Evolutionary conservation across 2,329 filamentous ascomycete genomes (phyloP), one percentile per base, ranked within the genome.

Genomic region (Dactylellina sp.): DNA sequence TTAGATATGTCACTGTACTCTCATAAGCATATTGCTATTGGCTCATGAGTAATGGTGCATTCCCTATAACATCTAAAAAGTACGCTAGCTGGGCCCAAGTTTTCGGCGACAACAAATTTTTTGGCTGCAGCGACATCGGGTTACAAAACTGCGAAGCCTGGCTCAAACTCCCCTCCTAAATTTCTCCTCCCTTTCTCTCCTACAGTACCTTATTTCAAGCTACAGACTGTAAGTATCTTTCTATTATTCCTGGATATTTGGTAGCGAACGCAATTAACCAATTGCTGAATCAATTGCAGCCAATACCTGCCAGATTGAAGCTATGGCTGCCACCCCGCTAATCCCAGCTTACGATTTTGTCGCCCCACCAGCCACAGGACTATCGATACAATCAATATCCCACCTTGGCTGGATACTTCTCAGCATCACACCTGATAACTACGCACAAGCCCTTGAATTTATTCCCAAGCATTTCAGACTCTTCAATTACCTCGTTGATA

Each of bases 401-500:
- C 88, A 86, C 80, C 83, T 89, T 61, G 86, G 86, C 76, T 84
- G 84, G 66, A 84, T 88, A 66, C 85, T 87, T 77, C 81, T 86
- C 63, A 83, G 82, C 76, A 83, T 86, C 65, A 84, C 84, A 16
- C 81, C 84, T 53, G 81, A 83, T 7, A 81, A 81, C 20, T 79
- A 86, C 77, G 82, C 85, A 53, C 77, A 81, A 39, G 82, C 84
- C 7, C 82, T 86, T 50, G 42, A 78, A 22, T 86, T 89, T 78
- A 82, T 90, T 44, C 84, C 85, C 62, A 81, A 85, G 57, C 86
- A 88, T 44, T 85, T 88, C 76, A 83, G 84, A 61, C 81, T 82
- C 7, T 85, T 87, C 60, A 81, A 84, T 76, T 86, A 91, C 76
- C 93, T 91, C 80, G 86, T 97, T 77, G 92, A 97, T 78, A 92